phyloP scores from a whole-genome alignment of 257 asterid species.

The Solanum boliviense region DNA sequence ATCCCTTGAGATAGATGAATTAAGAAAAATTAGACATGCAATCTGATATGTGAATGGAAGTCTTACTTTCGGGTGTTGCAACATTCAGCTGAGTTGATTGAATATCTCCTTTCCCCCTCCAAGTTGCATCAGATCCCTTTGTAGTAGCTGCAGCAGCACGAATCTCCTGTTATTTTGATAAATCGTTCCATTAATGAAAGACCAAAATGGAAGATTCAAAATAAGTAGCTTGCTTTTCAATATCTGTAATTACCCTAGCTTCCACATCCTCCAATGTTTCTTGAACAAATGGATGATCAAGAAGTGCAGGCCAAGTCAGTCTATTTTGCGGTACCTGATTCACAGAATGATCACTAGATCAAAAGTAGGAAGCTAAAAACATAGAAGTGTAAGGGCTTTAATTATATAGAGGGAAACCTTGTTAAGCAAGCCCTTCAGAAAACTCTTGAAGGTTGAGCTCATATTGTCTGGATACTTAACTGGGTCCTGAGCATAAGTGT shows the following conservation, averaged over 20 bases:
- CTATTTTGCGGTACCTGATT: conserved; percentile 82
- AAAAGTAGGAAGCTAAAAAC: conserved; percentile 6
- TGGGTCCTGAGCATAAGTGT: conserved; percentile 59
- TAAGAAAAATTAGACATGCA: neutral
- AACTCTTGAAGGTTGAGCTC: conserved; percentile 73
- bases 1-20: conserved; percentile 3
- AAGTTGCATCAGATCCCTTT: conserved; percentile 36
- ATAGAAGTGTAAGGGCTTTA: neutral
- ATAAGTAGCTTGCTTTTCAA: neutral
- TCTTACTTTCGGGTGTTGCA: conserved; percentile 62
- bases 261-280: conserved; percentile 41
- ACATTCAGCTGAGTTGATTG: conserved; percentile 35
- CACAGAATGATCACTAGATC: conserved; percentile 12
- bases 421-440: conserved; percentile 86
- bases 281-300: conserved; percentile 89
- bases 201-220: conserved; percentile 3
- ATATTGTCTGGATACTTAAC: conserved; percentile 92
- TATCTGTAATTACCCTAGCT: conserved; percentile 23
- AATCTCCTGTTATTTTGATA: conserved; percentile 30
- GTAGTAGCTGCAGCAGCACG: conserved; percentile 28
- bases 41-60: neutral
- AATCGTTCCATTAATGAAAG: neutral
- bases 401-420: conserved; percentile 41
- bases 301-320: conserved; percentile 96
- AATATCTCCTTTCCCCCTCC: conserved; percentile 33